Base-by-base conservation (phyloP, 768 basidiomycete species). In the button mushroom (Agaricus bisporus) region DNA sequence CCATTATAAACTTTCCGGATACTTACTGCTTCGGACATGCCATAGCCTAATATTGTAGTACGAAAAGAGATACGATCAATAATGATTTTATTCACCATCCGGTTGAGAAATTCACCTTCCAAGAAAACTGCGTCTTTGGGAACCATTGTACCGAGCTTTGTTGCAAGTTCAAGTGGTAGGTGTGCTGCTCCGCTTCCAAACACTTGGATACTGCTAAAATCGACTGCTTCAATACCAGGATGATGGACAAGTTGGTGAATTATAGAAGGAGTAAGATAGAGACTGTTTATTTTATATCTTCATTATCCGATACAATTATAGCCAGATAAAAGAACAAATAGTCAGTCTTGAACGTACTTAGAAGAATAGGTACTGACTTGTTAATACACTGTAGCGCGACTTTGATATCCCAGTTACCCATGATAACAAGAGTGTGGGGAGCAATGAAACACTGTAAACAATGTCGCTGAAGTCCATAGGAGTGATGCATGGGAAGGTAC, bases 401-500 rank as follows among this genome's bases (percentile, higher is more conserved):
- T 6, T 81, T 69, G 20, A 74, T 63, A 54, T 81, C 73, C 86
- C 86, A 90, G 50, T 70, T 73, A 0, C 80, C 73, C 10, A 87
- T 60, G 39, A 88, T 63, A 10, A 87, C 64, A 2, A 74, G 48
- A 0, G 85, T 83, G 9, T 58, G 51, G 0, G 77, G 81, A 0
- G 58, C n/a, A 12, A 78, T 57, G 49, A 81, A 74, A 0, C 70
- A 56, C 35, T 78, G 76, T 60, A 88, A 74, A 14, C 70, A 65
- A 54, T 75, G 72, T 1, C 66, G 49, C 48, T 83, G 76, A 18
- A 86, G 68, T 1, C 78, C 88, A 58, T 79, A 86, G 0, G 74
- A 66, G 57, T 90, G 88, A 58, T 86, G 79, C 46, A 89, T 70
- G 0, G 88, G 88, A 1, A 90, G 66, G 54, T 81, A 79, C 0